Base-by-base conservation (phyloP, 2,329 filamentous ascomycete species). In the Cladorrhinum sp. region DNA sequence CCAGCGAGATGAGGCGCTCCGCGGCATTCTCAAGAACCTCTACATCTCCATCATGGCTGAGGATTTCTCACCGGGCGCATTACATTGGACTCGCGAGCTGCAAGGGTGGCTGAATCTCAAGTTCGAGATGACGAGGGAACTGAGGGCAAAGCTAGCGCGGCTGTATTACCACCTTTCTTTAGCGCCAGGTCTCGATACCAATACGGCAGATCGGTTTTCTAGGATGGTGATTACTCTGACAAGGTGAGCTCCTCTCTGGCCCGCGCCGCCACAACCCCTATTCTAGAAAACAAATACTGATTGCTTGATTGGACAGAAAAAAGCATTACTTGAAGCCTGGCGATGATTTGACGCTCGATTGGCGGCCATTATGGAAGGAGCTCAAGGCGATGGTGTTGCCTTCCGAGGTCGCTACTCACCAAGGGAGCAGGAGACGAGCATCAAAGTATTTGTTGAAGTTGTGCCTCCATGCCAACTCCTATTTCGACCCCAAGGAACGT, bases 21-120 rank as follows among this genome's bases (percentile, higher is more conserved):
- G 89, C 51, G 91, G 92, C 73, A 98, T 97, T 69, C 82, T 98
- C 68, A 95, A 93, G 74, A 91, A 96, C 71, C 87, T 99, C 28
- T 98, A 96, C 74, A 91, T 97, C 68, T 86, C 94, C 60, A 82
- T 99, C 65, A 89, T 92, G 72, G 89, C 95, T 2, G 92, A 96
- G 66, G 95, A 99, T 75, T 98, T 98, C 75, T 88, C 90, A 23
- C 91, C 94, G 0, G 95, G 95, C 33, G 95, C 94, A 26, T 82
- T 96, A 63, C 94, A 99, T 76, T 99, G 95, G 95, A 97, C 95
- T 16, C 87, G 94, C 67, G 95, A 99, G 83, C 87, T 99, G 53
- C 87, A 93, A 72, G 91, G 90, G 75, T 99, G 96, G 95, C 82
- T 99, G 67, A 90, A 89, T 58, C 86, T 99, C 75, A 99, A 99